phyloP scores from a whole-genome alignment of 1,284 basidiomycete species.

The Dichomitus squalens region DNA sequence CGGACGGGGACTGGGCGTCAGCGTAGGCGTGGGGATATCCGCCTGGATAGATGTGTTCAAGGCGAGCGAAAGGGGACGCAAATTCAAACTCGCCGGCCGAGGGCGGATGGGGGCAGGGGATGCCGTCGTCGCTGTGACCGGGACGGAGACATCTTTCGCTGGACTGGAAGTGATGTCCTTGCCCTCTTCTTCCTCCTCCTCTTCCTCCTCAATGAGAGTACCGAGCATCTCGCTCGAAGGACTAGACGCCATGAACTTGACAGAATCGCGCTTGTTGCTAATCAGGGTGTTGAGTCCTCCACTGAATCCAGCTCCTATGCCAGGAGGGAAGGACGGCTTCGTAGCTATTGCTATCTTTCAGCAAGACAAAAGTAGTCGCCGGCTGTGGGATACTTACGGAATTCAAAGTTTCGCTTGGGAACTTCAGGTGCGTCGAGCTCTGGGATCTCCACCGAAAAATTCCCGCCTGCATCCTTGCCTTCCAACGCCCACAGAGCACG shows the following conservation, averaged over 20 bases:
- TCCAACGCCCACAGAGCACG: constrained; percentile 79
- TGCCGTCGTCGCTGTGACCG: constrained; percentile 29
- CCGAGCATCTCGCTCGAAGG: constrained; percentile 73
- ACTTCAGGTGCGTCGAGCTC: constrained; percentile 62
- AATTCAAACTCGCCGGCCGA: constrained; percentile 63
- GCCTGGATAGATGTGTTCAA: constrained; percentile 46
- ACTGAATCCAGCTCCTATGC: constrained; percentile 45
- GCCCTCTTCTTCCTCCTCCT: constrained; percentile 66
- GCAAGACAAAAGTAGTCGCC: background rate
- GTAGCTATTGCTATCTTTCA: constrained; percentile 34
- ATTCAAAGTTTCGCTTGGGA: constrained; percentile 59
- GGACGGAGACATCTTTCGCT: constrained; percentile 19
- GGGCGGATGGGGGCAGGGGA: constrained; percentile 47
- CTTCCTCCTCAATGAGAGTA: constrained; percentile 80
- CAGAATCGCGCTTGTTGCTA: constrained; percentile 74
- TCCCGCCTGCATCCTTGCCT: constrained; percentile 63
- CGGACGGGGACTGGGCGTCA: constrained; percentile 45
- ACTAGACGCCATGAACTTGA: constrained; percentile 64
- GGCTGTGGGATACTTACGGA: constrained; percentile 51
- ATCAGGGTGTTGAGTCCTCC: constrained; percentile 44
- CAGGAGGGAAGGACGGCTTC: constrained; percentile 57
- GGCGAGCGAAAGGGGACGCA: constrained; percentile 72
- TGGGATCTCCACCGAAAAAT: constrained; percentile 77
- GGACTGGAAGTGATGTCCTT: constrained; percentile 27
- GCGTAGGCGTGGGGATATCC: constrained; percentile 56